Evolutionary conservation across 768 basidiomycete genomes (phyloP), one percentile per base, ranked within the genome.

Genomic region (Roridomyces roridus): DNA sequence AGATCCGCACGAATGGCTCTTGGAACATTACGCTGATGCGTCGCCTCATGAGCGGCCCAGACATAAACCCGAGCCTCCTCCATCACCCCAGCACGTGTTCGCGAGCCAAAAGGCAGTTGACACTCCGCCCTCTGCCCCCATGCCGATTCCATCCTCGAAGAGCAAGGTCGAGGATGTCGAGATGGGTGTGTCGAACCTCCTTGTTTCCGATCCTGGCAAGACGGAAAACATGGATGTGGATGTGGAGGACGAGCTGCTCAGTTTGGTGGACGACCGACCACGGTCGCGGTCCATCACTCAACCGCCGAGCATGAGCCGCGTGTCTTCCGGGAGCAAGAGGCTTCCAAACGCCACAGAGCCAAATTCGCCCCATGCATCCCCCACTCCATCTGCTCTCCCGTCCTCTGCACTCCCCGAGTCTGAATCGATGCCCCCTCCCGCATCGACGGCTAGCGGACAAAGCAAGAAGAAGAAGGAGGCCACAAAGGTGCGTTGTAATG

Each of bases 241-340:
- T 51, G 80, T 86, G 21, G 86, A 88, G 55, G 83, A 88, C 60
- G 89, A 91, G 70, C 70, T 91, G 45, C 77, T 90, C 54, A 88
- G 87, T 63, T 74, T 91, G 23, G 74, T 91, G 26, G 89, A 88
- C 64, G 87, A 85, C 61, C 72, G 67, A 24, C 71, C 68, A 25
- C 60, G 68, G 11, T 60, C 61, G 36, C 52, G 58, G 9, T 59
- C 67, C 60, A 52, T 51, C 50, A 40, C 51, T 46, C 37, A 51
- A 54, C 43, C 57, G 28, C 47, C 51, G 21, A 45, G 43, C 46
- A 25, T 59, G 17, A 59, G 47, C 53, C 51, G 61, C 52, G 48
- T 61, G 42, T 35, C 55, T 15, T 59, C 57, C 25, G 49, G 52
- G 24, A 45, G 52, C 52, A 54, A 54, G n/a, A 40, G 26, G 42